Base-by-base conservation (phyloP, 257 asterid genomes). In the Gentiana macrophylla region DNA sequence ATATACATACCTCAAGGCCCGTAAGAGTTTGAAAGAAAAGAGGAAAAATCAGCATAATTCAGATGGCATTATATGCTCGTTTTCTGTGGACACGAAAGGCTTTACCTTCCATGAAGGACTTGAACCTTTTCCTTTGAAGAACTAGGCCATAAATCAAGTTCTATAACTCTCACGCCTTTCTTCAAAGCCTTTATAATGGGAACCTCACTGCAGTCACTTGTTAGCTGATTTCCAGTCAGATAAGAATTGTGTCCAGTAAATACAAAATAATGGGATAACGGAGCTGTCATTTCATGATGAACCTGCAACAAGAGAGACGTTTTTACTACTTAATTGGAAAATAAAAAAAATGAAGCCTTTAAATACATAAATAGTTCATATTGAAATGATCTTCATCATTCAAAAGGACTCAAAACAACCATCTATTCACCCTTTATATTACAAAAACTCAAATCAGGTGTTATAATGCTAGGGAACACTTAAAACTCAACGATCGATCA, bases 201-300 rank as follows among this genome's bases (percentile, higher is more conserved):
- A 38, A 80, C 85, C 52, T 79, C 92, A 49, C 96, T 87, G 82
- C 96, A 81, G 67, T 79, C 92, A 56, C 96, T 87, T 3, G 89
- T 87, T 24, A 87, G 93, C 72, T 87, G 96, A 80, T 87, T 87
- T 33, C 94, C 96, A 12, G 94, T 87, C 58, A 87, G 77, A 82
- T 87, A 87, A 54, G 96, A 81, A 60, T 87, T 87, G 48, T 87
- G 96, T 43, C 94, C 94, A 13, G 94, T 87, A 77, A 34, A 87
- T 66, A 87, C 78, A 73, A 55, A 87, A 62, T 80, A 87, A 63
- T 87, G 96, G 58, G 92, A 80, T 56, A 86, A 35, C 2, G 96
- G 92, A 61, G 94, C 89, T 9, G 51, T 80, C 96, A 84, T 81
- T 53, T 86, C 86, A 38, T 87, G 94, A 72, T 76, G 81, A 63